A percentile compares a stretch with the other conserved stretches of the same genome.
phyloP scores from a whole-genome alignment of 2,329 filamentous ascomycete species.

The Keithomyces neogunnii region DNA sequence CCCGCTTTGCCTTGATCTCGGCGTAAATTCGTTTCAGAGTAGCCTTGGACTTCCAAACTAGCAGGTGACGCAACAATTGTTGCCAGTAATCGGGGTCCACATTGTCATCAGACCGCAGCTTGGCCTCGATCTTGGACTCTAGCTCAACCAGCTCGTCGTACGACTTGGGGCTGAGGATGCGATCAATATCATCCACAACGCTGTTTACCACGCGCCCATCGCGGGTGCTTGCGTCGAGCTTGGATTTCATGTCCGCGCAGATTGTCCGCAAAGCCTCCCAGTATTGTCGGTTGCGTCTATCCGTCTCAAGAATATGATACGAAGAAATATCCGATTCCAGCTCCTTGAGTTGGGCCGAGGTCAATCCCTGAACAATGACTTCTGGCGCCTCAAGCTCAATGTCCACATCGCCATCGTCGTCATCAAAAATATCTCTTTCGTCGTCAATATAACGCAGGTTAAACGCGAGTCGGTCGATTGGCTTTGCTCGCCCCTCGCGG shows the following conservation, averaged over 20 bases:
- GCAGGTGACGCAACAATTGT: constrained; percentile 73
- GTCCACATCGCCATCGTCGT: constrained; percentile 64
- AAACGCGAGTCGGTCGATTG: constrained; percentile 90
- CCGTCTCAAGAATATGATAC: constrained; percentile 77
- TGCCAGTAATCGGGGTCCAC: constrained; percentile 99
- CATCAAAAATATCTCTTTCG: constrained; percentile 77
- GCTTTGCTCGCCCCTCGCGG: constrained; percentile 79
- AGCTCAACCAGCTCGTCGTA: constrained; percentile 79
- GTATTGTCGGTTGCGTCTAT: constrained; percentile 71
- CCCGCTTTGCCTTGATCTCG: constrained; percentile 41
- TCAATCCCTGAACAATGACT: constrained; percentile 67
- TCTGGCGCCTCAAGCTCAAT: constrained; percentile 74
- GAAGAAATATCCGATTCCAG: constrained; percentile 72
- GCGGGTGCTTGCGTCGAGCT: constrained; percentile 47
- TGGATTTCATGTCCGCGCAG: constrained; percentile 66
- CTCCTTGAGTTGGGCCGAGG: constrained; percentile 58
- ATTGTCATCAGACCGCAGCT: constrained; percentile 79
- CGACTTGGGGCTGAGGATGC: constrained; percentile 75
- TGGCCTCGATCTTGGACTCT: constrained; percentile 78
- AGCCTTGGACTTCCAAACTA: constrained; percentile 87
- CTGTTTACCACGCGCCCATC: constrained; percentile 72
- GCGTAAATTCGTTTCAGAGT: constrained; percentile 72
- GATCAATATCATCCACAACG: constrained; percentile 81
- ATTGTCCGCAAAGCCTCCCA: constrained; percentile 88
- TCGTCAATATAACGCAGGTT: constrained; percentile 82